Percentiles rank a stretch among this genome's conserved stretches.
phyloP scores from a whole-genome alignment of 2,329 filamentous ascomycete species.

The Tetracladium maxilliforme region DNA sequence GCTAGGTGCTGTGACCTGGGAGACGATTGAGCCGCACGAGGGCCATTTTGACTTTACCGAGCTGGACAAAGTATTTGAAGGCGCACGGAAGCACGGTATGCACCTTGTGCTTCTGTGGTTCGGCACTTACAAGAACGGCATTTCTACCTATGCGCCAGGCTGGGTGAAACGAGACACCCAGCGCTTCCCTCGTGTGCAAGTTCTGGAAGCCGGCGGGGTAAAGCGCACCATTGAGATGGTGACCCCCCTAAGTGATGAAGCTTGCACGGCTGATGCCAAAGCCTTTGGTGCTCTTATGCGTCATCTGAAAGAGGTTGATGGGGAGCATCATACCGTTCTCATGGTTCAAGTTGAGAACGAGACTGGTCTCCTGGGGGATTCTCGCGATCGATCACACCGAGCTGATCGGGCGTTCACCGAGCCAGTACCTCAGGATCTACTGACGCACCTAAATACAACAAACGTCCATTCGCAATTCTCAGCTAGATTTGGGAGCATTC shows the following conservation, averaged over 20 bases:
- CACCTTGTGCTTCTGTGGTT: conserved; percentile 28
- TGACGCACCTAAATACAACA: conserved; percentile 2
- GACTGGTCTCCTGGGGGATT: conserved; percentile 1
- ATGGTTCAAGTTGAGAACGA: conserved; percentile 1
- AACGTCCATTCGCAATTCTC: conserved; percentile 15
- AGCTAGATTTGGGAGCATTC: conserved; percentile 10
- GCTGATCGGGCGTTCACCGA: neutral
- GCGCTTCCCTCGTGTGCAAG: conserved; percentile 3
- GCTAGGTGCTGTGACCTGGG: conserved; percentile 28
- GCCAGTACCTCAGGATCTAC: conserved; percentile 1
- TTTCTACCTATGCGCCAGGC: neutral
- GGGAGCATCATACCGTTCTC: neutral
- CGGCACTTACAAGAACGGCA: conserved; percentile 30
- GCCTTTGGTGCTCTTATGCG: conserved; percentile 1
- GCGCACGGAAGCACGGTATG: conserved; percentile 19
- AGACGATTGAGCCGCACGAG: conserved; percentile 27
- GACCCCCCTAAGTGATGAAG: conserved; percentile 4
- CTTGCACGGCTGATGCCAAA: conserved; percentile 6
- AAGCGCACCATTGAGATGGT: conserved; percentile 18
- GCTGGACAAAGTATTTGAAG: conserved; percentile 21
- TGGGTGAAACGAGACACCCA: conserved; percentile 1
- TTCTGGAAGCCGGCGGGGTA: conserved; percentile 15
- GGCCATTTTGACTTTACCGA: conserved; percentile 24
- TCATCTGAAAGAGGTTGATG: conserved; percentile 7
- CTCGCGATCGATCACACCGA: neutral